These are phyloP conservation scores for California macrophylla DNA, from an alignment of 441 rosid genomes.

Conservation along the genomic window DNA sequence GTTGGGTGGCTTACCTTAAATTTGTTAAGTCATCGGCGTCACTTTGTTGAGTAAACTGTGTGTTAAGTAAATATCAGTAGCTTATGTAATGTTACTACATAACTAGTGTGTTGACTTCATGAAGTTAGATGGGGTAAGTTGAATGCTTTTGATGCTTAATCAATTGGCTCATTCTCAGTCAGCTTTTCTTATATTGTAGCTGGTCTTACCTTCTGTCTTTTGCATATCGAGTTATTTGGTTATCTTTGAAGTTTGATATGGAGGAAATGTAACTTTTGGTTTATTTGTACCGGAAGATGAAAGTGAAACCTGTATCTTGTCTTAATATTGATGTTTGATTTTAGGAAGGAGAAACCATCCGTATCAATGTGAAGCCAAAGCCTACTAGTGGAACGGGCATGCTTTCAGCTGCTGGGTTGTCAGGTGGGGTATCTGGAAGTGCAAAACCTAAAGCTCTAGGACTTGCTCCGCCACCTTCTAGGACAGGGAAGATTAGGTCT, in stretches of 20 bases:
- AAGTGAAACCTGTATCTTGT: background rate
- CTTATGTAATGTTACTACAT: background rate
- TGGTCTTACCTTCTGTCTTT: background rate
- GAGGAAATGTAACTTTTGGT: too few relatives aligned
- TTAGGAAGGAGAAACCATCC: conserved; percentile 96
- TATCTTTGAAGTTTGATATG: too few relatives aligned
- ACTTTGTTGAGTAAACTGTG: background rate
- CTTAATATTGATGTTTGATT: conserved; percentile 18
- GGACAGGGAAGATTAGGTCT: conserved; percentile 48
- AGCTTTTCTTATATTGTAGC: background rate
- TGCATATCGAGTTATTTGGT: background rate
- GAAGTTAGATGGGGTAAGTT: background rate
- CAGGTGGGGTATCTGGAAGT: conserved; percentile 41
- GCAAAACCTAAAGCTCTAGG: conserved; percentile 51
- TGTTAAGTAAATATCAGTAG: background rate
- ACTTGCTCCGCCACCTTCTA: conserved; percentile 77
- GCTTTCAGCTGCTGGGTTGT: conserved; percentile 83
- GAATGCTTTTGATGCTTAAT: background rate
- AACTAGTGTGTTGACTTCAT: background rate
- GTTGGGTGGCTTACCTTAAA: background rate
- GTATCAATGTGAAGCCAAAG: conserved; percentile 85
- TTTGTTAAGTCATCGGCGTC: background rate
- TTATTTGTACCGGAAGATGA: too few relatives aligned
- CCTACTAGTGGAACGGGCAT: conserved; percentile 80
- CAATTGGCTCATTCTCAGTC: background rate